These are phyloP conservation scores for Rhododendron vialii DNA, from an alignment of 148 eudicot genomes.

Conservation along the genomic window DNA sequence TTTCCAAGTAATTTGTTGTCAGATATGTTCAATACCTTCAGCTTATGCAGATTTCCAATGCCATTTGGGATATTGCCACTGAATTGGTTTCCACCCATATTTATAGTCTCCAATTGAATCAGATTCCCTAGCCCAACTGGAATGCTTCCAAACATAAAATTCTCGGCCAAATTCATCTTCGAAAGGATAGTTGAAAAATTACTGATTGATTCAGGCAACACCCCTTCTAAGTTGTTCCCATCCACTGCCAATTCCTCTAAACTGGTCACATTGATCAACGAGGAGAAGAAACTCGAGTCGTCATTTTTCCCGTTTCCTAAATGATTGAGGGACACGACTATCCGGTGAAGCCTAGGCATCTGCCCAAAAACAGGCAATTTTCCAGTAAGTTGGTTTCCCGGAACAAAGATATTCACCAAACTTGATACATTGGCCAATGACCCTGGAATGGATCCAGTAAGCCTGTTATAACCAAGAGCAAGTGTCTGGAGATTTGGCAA, in stretches of 20 bases:
- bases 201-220: constrained; percentile 15
- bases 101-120: neutral
- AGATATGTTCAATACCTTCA: neutral
- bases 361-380: neutral
- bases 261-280: constrained; percentile 22
- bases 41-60: constrained; percentile 13
- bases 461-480: constrained; percentile 3
- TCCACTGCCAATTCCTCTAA: constrained; percentile 1
- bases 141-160: constrained; percentile 20
- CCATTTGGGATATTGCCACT: constrained; percentile 21
- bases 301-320: constrained; percentile 18
- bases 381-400: neutral
- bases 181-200: constrained; percentile 16
- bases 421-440: constrained; percentile 16
- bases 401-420: neutral
- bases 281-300: constrained; percentile 23
- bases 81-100: constrained; percentile 12
- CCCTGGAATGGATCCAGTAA: constrained; percentile 15
- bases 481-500: constrained; percentile 13
- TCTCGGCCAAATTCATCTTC: neutral
- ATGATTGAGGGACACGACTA: neutral
- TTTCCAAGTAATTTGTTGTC: constrained; percentile 18
- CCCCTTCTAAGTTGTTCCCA: constrained; percentile 20
- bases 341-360: neutral
- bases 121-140: constrained; percentile 23